Base-by-base conservation (phyloP, 2,329 filamentous ascomycete species). In the Aspergillus unguis region DNA sequence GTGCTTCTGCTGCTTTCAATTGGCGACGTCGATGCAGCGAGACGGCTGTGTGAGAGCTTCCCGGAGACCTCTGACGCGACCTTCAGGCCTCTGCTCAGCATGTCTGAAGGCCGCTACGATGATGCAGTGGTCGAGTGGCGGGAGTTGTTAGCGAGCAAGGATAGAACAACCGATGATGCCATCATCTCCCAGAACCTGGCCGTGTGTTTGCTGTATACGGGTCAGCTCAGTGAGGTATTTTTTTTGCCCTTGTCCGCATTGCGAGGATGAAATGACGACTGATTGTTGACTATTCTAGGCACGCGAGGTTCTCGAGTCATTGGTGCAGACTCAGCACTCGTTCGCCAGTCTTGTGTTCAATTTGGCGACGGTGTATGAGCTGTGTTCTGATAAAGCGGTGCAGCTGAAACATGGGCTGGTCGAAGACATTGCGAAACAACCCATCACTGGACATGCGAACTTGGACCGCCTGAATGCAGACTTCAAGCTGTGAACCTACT, bases 301-400 rank as follows among this genome's bases (percentile, higher is more conserved):
- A 1, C 83, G 83, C 10, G 71, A 77, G 9, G 71, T 88, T 1
- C 75, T 96, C 3, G 86, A 92, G 63, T 71, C 74, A 0, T 73
- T 95, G 8, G 77, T 91, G 0, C 77, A 83, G 3, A 68, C 76
- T 0, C 82, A 85, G 1, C 76, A 83, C 37, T 82, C 84, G 0
- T 96, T 92, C 53, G 85, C 88, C 57, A 88, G 88, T 0, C 74
- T 96, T 2, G 82, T 95, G 0, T 95, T 96, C 73, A 97, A 97
- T 67, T 72, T 99, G 9, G 85, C 86, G 8, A 97, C 92, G 0
- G 83, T 96, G 62, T 97, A 95, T 67, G 94, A 97, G 71, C 79
- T 97, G 6, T 94, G 88, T 67, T 92, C 88, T 0, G 92, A 97
- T 62, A 81, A 82, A 56, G 83, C 89, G 38, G 77, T 82, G 44